A percentile compares a stretch with the other conserved stretches of the same genome.
phyloP scores from a whole-genome alignment of 331 rosid species.

The Quercus phellos region DNA sequence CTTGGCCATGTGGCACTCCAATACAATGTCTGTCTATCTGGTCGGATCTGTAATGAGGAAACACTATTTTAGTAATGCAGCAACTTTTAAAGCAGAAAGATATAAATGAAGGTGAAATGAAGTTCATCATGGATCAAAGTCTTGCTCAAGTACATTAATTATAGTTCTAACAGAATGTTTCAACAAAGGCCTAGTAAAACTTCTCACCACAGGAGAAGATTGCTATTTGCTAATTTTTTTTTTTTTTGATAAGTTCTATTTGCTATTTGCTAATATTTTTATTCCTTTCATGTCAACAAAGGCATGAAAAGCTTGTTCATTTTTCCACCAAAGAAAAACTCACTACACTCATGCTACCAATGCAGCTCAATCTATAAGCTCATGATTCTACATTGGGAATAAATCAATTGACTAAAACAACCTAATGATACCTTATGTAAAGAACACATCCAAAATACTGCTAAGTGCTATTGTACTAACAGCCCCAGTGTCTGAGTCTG shows the following conservation, averaged over 20 bases:
- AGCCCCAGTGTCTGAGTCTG: neutral
- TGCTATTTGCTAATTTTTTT: neutral
- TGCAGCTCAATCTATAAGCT: neutral
- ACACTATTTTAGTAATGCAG: slow-evolving; percentile 5
- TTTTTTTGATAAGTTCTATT: too few relatives aligned
- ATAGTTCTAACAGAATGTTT: neutral
- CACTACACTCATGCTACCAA: neutral
- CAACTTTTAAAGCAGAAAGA: neutral
- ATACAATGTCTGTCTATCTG: slow-evolving; percentile 94
- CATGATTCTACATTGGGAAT: neutral
- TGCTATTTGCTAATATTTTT: neutral
- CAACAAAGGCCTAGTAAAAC: neutral
- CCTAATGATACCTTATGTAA: neutral
- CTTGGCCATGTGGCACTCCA: slow-evolving; percentile 99
- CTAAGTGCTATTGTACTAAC: neutral
- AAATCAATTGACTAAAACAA: neutral
- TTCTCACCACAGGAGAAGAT: neutral
- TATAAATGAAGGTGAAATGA: neutral
- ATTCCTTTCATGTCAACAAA: neutral
- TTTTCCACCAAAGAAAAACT: neutral
- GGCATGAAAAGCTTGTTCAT: neutral
- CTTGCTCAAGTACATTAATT: neutral
- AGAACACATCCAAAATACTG: neutral
- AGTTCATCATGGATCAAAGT: neutral
- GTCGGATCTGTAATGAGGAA: slow-evolving; percentile 67